Percentiles rank a stretch among this genome's conserved stretches.
Conservation (phyloP, 1,139 yeast species). For the Blastobotrys aristatus region DNA sequence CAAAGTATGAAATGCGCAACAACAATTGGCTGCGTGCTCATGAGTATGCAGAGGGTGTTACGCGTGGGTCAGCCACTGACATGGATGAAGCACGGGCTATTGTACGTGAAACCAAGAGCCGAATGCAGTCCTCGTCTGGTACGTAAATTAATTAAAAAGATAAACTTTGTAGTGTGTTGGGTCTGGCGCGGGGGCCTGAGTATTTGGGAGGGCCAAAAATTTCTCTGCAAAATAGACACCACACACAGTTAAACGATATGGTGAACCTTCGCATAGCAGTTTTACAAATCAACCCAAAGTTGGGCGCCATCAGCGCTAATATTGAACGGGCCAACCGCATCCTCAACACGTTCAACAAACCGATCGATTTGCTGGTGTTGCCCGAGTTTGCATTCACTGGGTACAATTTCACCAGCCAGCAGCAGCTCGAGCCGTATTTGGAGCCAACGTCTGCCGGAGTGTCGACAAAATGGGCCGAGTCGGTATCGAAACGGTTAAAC, state of each 20-base stretch:
- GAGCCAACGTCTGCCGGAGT: slow-evolving; percentile 45
- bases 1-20: slow-evolving; percentile 56
- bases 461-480: slow-evolving; percentile 53
- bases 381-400: slow-evolving; percentile 90
- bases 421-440: slow-evolving; percentile 56
- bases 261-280: slow-evolving; percentile 47
- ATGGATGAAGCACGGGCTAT: slow-evolving; percentile 85
- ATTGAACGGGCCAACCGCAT: slow-evolving; percentile 44
- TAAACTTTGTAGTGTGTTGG: no score
- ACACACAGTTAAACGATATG: no score
- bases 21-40: slow-evolving; percentile 65
- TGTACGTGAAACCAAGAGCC: slow-evolving; percentile 50
- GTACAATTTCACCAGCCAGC: slow-evolving; percentile 54
- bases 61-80: slow-evolving; percentile 75
- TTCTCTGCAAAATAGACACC: no score
- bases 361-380: slow-evolving; percentile 52
- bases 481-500: slow-evolving; percentile 44
- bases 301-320: slow-evolving; percentile 58
- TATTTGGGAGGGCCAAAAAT: no score
- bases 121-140: slow-evolving; percentile 7
- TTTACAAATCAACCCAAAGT: slow-evolving; percentile 61
- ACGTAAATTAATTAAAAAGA: background rate
- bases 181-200: no score
- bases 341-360: slow-evolving; percentile 29
- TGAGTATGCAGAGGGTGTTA: slow-evolving; percentile 66